These are phyloP conservation scores for Bipolaris sorokiniana DNA, from an alignment of 2,329 filamentous ascomycete genomes.

Conservation along the genomic window DNA sequence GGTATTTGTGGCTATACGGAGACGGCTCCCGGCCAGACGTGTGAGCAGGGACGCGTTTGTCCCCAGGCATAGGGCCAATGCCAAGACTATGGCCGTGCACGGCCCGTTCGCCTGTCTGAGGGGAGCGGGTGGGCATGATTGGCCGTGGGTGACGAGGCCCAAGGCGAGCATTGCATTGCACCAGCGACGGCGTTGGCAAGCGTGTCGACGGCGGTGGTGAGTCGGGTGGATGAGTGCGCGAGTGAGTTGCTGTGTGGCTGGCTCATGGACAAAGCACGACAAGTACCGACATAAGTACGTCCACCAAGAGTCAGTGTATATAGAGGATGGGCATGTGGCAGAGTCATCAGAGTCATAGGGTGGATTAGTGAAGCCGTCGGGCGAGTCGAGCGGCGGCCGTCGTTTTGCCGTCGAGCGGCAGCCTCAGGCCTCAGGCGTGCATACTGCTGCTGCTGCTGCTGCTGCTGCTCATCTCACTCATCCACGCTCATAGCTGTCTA, in stretches of 20 bases:
- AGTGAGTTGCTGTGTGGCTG: background rate
- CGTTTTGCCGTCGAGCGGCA: conserved; percentile 18
- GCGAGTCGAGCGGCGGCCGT: conserved; percentile 18
- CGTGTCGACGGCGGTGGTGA: background rate
- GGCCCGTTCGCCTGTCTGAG: conserved; percentile 12
- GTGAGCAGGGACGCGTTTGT: conserved; percentile 22
- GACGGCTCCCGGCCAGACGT: conserved; percentile 2
- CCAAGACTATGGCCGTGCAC: conserved; percentile 38
- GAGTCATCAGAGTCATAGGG: conserved; percentile 23
- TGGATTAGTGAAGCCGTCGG: conserved; percentile 21
- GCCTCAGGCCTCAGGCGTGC: conserved; percentile 4
- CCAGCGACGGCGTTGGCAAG: conserved; percentile 1
- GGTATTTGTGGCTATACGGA: conserved; percentile 33
- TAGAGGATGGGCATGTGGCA: background rate
- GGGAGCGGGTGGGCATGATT: conserved; percentile 19
- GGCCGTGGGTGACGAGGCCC: conserved; percentile 13
- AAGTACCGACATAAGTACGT: too few relatives aligned
- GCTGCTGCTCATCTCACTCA: background rate
- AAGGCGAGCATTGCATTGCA: background rate
- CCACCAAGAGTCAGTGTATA: too few relatives aligned
- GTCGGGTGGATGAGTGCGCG: conserved; percentile 9
- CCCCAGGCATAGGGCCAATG: conserved; percentile 39
- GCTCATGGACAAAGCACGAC: conserved; percentile 1
- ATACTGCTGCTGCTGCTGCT: too few relatives aligned
- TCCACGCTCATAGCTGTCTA: background rate